A percentile compares a stretch with the other conserved stretches of the same genome.
phyloP scores from a whole-genome alignment of 192 early-diverging fungal genomes.

The Backusella parvicylindrica region DNA sequence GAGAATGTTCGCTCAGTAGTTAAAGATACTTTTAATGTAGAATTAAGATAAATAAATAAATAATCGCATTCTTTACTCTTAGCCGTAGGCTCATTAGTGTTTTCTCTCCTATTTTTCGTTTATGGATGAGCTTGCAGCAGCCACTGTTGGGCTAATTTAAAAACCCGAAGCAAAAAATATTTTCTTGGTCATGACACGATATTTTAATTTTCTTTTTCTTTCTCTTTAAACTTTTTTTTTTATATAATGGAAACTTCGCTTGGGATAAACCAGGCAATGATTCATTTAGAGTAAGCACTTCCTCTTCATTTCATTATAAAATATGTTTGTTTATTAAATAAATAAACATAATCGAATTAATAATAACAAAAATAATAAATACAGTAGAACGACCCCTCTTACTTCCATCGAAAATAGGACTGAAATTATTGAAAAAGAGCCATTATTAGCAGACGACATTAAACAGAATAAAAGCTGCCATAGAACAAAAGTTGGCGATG shows the following conservation, averaged over 20 bases:
- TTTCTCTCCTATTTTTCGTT: background rate
- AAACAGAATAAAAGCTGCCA: background rate
- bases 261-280: background rate
- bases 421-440: background rate
- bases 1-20: constrained; percentile 68
- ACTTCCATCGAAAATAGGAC: constrained; percentile 3
- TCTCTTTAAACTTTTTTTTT: background rate
- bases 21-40: constrained; percentile 63
- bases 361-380: background rate
- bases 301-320: background rate
- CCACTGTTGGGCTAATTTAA: background rate
- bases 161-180: background rate
- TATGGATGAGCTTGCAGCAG: background rate
- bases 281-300: background rate
- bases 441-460: background rate
- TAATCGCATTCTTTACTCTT: background rate
- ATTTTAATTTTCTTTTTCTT: background rate
- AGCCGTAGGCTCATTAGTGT: background rate
- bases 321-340: background rate
- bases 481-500: background rate
- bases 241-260: background rate
- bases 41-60: constrained; percentile 58
- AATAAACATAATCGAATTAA: background rate
- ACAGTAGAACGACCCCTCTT: constrained; percentile 1
- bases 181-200: background rate